Evolutionary conservation across 208 protist species (phyloP).

Genomic region (Wallacemonas sp.): DNA sequence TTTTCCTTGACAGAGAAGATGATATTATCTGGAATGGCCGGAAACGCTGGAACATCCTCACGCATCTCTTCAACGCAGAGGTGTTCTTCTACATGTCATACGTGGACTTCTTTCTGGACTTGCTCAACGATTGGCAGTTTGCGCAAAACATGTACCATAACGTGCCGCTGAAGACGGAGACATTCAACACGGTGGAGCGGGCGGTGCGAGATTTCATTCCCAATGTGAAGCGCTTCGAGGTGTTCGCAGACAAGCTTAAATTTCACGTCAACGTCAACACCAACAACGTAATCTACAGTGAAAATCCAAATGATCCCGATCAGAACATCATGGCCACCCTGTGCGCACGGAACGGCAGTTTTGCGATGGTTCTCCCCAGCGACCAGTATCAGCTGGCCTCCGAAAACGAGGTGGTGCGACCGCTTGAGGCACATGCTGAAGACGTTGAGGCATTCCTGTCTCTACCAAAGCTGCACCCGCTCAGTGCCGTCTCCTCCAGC

Average conservation of each 20-base stretch:
- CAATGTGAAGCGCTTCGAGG: slow-evolving; percentile 78
- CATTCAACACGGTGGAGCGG: slow-evolving; percentile 73
- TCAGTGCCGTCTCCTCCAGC: slow-evolving; percentile 41
- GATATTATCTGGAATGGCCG: slow-evolving; percentile 73
- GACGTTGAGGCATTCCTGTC: slow-evolving; percentile 58
- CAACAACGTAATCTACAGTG: slow-evolving; percentile 78
- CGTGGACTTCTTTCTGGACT: slow-evolving; percentile 79
- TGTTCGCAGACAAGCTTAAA: slow-evolving; percentile 48
- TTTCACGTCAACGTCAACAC: slow-evolving; percentile 79
- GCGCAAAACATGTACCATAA: slow-evolving; percentile 82
- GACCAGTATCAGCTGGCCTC: slow-evolving; percentile 82
- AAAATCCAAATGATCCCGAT: slow-evolving; percentile 63
- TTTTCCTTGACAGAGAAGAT: slow-evolving; percentile 78
- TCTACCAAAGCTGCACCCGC: slow-evolving; percentile 67
- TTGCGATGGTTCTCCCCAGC: slow-evolving; percentile 68
- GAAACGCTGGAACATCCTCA: slow-evolving; percentile 74
- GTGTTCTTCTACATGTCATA: slow-evolving; percentile 83
- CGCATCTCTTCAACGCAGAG: slow-evolving; percentile 50
- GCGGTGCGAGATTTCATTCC: slow-evolving; percentile 76
- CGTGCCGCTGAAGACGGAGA: slow-evolving; percentile 68
- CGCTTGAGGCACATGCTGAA: slow-evolving; percentile 46
- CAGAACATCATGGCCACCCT: slow-evolving; percentile 77
- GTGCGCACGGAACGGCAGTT: slow-evolving; percentile 40
- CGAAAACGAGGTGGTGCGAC: slow-evolving; percentile 73
- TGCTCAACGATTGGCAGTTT: slow-evolving; percentile 86